These are phyloP conservation scores for Candida caryicola DNA, from an alignment of 805 yeast genomes.

Conservation along the genomic window DNA sequence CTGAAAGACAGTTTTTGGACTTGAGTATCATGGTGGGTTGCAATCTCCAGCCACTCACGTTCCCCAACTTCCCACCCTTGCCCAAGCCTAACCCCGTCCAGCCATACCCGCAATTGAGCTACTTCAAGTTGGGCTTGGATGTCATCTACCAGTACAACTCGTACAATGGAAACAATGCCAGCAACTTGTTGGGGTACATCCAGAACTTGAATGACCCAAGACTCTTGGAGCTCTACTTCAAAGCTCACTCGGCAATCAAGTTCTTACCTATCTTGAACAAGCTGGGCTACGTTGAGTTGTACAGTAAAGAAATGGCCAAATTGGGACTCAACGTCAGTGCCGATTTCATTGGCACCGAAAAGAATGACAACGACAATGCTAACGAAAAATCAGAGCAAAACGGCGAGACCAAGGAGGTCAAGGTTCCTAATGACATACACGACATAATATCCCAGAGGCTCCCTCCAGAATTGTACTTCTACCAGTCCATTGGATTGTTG, in stretches of 20 bases:
- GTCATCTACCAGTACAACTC: constrained; percentile 33
- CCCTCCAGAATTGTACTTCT: constrained; percentile 82
- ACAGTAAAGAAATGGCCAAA: constrained; percentile 40
- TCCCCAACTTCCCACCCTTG: constrained; percentile 50
- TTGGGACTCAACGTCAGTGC: constrained; percentile 23
- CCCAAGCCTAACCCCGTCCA: constrained; percentile 40
- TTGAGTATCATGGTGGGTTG: constrained; percentile 78
- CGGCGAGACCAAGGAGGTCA: constrained; percentile 13
- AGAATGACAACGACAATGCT: constrained; percentile 9
- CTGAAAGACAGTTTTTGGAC: constrained; percentile 70
- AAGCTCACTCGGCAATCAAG: constrained; percentile 65
- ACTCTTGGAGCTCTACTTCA: constrained; percentile 52
- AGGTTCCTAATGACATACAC: constrained; percentile 75
- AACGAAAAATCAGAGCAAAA: constrained; percentile 10
- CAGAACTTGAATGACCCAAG: constrained; percentile 45
- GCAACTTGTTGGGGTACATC: constrained; percentile 44
- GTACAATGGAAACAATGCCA: constrained; percentile 21
- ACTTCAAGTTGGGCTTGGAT: constrained; percentile 41
- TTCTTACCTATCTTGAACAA: constrained; percentile 71
- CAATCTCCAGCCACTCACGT: constrained; percentile 62
- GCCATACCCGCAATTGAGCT: constrained; percentile 39
- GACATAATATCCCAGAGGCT: constrained; percentile 79
- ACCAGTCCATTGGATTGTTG: constrained; percentile 73
- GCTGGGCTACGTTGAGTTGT: constrained; percentile 67
- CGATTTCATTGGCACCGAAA: constrained; percentile 16